Evolutionary conservation across 1,284 basidiomycete genomes (phyloP).

Genomic region (Meripilus lineatus): DNA sequence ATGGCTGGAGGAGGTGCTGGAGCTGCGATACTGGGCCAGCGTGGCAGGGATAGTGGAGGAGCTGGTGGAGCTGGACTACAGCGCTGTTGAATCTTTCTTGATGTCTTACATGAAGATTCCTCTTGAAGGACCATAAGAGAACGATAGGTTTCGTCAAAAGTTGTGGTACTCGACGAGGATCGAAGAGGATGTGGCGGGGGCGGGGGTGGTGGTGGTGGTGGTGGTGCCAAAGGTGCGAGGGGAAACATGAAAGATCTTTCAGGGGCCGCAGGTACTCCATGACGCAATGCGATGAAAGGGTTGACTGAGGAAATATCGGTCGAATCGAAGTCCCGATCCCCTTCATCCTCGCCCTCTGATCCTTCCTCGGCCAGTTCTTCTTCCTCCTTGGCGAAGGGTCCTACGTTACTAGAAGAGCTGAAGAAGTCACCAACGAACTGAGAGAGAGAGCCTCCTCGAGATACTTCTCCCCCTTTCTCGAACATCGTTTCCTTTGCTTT

Average conservation of each 20-base stretch:
- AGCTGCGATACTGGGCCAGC: background rate
- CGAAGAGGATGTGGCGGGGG: too few relatives aligned
- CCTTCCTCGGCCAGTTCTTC: background rate
- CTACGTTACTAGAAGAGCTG: background rate
- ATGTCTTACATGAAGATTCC: constrained; percentile 9
- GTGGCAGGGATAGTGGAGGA: background rate
- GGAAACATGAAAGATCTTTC: too few relatives aligned
- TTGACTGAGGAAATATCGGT: background rate
- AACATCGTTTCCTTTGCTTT: too few relatives aligned
- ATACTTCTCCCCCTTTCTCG: too few relatives aligned
- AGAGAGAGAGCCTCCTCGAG: background rate
- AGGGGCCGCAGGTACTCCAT: background rate
- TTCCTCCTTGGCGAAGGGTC: background rate
- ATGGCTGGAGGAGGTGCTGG: background rate
- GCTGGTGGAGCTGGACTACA: background rate
- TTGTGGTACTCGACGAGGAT: constrained; percentile 8
- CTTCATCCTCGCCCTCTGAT: background rate
- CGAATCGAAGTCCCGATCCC: too few relatives aligned
- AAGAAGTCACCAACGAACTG: constrained; percentile 10
- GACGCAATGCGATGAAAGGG: background rate
- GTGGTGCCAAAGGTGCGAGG: too few relatives aligned
- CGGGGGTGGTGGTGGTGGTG: too few relatives aligned
- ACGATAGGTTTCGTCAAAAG: constrained; percentile 4
- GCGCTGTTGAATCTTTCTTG: constrained; percentile 3
- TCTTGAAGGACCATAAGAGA: background rate